Conservation (phyloP, 2,329 filamentous ascomycete species). For the Fusarium mexicanum region DNA sequence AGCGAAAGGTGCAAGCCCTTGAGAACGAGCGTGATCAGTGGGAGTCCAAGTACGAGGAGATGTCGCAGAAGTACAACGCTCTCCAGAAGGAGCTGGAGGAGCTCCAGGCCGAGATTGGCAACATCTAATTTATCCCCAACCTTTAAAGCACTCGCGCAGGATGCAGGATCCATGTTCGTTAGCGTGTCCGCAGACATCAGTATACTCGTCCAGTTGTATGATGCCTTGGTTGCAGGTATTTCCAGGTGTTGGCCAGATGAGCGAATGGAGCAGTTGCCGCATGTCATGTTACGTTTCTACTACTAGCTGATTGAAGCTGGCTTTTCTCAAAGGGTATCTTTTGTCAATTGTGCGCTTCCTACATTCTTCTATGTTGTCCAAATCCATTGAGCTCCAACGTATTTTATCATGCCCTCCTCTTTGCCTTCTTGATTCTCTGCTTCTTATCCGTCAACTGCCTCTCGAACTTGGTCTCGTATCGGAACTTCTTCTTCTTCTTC, state of each 20-base stretch:
- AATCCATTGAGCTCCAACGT: conserved; percentile 6
- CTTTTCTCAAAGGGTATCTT: conserved; percentile 47
- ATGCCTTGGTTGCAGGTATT: conserved; percentile 39
- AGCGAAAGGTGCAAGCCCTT: conserved; percentile 98
- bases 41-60: conserved; percentile 98
- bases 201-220: conserved; percentile 29
- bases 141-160: conserved; percentile 30
- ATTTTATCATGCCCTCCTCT: conserved; percentile 13
- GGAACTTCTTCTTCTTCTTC: conserved; percentile 90
- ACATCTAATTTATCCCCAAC: conserved; percentile 71
- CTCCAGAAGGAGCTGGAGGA: conserved; percentile 92
- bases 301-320: conserved; percentile 45
- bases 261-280: conserved; percentile 44
- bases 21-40: conserved; percentile 92
- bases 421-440: conserved; percentile 68
- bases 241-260: conserved; percentile 41
- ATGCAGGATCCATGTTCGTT: conserved; percentile 34
- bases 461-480: conserved; percentile 90
- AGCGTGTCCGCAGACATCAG: conserved; percentile 29
- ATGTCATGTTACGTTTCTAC: conserved; percentile 47
- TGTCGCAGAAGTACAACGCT: conserved; percentile 85
- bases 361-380: conserved; percentile 27
- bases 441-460: conserved; percentile 78
- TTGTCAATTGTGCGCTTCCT: conserved; percentile 37
- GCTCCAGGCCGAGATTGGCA: conserved; percentile 90